A percentile compares a stretch with the other conserved stretches of the same genome.
These are phyloP conservation scores for Mimosa pudica DNA, from an alignment of 306 rosid genomes.

Conservation along the genomic window DNA sequence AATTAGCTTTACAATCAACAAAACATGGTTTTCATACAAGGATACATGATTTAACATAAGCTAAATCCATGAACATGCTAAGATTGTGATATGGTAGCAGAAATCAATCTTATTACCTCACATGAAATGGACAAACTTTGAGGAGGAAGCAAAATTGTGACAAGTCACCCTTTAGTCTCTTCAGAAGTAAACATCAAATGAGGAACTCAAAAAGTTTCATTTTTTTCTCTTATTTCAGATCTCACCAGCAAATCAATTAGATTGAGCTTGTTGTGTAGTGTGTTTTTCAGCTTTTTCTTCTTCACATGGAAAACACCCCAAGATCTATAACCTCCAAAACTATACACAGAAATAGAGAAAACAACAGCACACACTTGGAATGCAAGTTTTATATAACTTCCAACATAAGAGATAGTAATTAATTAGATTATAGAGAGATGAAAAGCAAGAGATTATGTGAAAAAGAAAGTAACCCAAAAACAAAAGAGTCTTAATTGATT, in stretches of 20 bases:
- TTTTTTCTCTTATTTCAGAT: neutral
- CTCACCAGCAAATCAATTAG: conserved; percentile 41
- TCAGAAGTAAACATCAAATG: conserved; percentile 35
- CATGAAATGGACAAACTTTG: conserved; percentile 44
- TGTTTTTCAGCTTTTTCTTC: neutral
- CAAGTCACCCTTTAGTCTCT: conserved; percentile 33
- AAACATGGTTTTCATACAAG: conserved; percentile 45
- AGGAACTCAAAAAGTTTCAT: conserved; percentile 1
- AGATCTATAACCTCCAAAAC: conserved; percentile 53
- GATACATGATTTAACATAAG: conserved; percentile 34
- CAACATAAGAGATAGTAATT: conserved; percentile 24
- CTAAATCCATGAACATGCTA: conserved; percentile 34
- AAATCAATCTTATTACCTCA: conserved; percentile 29
- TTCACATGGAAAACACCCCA: conserved; percentile 32
- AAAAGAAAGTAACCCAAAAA: conserved; percentile 12
- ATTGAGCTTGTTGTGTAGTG: conserved; percentile 31
- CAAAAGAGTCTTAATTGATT: conserved; percentile 36
- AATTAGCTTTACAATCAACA: conserved; percentile 37
- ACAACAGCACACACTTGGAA: conserved; percentile 19
- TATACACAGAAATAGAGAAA: conserved; percentile 14
- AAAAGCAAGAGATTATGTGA: conserved; percentile 37
- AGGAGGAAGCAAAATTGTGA: conserved; percentile 35
- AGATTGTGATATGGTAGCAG: conserved; percentile 48
- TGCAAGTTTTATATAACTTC: conserved; percentile 26
- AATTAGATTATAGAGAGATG: conserved; percentile 13